These are phyloP conservation scores for Shiraia bambusicola DNA, from an alignment of 2,329 filamentous ascomycete genomes.

Conservation along the genomic window DNA sequence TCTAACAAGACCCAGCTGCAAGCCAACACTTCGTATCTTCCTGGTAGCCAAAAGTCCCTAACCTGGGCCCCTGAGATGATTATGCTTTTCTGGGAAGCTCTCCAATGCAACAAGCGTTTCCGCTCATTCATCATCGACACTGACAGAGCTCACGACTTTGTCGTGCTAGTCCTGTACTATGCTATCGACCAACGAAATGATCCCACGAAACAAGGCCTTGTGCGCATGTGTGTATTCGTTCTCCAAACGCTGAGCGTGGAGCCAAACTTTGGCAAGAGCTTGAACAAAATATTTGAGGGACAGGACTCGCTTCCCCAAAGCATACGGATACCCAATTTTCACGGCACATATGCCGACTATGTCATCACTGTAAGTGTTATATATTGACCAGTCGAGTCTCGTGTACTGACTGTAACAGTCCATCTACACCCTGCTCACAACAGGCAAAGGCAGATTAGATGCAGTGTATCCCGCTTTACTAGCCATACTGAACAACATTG, in stretches of 20 bases:
- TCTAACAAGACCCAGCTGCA: slow-evolving; percentile 60
- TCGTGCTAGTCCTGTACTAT: slow-evolving; percentile 88
- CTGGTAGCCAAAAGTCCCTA: slow-evolving; percentile 75
- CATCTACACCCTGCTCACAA: slow-evolving; percentile 87
- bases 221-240: slow-evolving; percentile 96
- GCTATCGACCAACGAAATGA: slow-evolving; percentile 87
- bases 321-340: slow-evolving; percentile 81
- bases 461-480: slow-evolving; percentile 90
- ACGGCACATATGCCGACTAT: slow-evolving; percentile 90
- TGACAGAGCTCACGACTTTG: slow-evolving; percentile 87
- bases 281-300: slow-evolving; percentile 85
- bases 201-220: slow-evolving; percentile 82
- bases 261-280: slow-evolving; percentile 80
- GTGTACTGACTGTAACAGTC: slow-evolving; percentile 58
- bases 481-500: slow-evolving; percentile 90
- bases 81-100: slow-evolving; percentile 95
- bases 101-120: slow-evolving; percentile 97
- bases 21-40: slow-evolving; percentile 83
- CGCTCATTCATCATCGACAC: slow-evolving; percentile 96
- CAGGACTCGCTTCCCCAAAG: slow-evolving; percentile 83
- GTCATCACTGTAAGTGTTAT: slow-evolving; percentile 72
- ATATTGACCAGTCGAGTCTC: background rate
- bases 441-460: slow-evolving; percentile 84
- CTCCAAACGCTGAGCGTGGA: slow-evolving; percentile 94
- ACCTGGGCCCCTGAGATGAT: slow-evolving; percentile 94